Base-by-base conservation (phyloP, 306 rosid genomes). In the Heteromeles arbutifolia region DNA sequence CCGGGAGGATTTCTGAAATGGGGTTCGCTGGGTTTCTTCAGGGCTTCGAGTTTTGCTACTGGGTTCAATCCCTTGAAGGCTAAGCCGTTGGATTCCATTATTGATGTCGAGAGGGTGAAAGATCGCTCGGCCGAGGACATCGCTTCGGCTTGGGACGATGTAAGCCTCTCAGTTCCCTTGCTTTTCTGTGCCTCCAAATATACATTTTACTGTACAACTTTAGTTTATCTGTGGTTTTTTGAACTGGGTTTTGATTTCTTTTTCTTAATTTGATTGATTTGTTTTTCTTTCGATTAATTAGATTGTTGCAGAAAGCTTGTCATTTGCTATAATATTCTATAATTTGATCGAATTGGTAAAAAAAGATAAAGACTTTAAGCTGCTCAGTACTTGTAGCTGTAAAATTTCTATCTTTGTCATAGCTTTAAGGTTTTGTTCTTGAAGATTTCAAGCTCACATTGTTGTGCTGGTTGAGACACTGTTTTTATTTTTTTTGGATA, bases 141-240 rank as follows among this genome's bases (percentile, higher is more conserved):
- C 4, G 86, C 90, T 86, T 90, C 97, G 3, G 58, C 82, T 62
- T 95, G 98, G 96, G 97, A 89, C 80, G 98, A 95, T 85, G 98
- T 92, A 90, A 90, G 32, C 77, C 73, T 81, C 81, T 81, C 82
- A 41, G 34, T 39, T 48, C 4, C 67, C 73, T 69, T 74, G 26
- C 63, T 57, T 58, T 5, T 67, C 4, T n/a, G 5, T 44, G 26
- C 37, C 18, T 72, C 39, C 77, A 14, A 32, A 25, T 78, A 71
- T 26, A 9, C 63, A 39, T 50, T 74, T 41, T 15, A 10, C 43
- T 43, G 6, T 32, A 12, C 18, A 59, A 39, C 3, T 48, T 41
- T 73, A 1, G 11, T 74, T 9, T 28, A n/a, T 61, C 28, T 59
- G 43, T 21, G 14, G 22, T 25, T 1, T 44, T 73, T 41, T 37